Evolutionary conservation across 2,329 filamentous ascomycete genomes (phyloP).

Genomic region (Monilinia fructicola): DNA sequence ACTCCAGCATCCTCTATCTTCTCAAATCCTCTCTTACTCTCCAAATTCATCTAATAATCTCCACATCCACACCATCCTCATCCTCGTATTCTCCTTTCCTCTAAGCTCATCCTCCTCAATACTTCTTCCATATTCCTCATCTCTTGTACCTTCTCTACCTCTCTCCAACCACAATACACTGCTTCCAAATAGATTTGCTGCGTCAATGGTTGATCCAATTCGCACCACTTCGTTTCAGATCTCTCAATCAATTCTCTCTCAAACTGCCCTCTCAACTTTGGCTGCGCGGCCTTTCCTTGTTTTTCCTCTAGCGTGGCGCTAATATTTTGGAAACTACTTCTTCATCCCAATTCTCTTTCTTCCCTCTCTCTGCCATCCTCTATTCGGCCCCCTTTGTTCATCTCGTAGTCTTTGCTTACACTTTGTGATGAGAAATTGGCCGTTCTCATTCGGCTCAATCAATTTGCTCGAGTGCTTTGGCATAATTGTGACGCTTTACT

Average conservation of each 20-base stretch:
- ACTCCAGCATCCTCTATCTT: constrained; percentile 84
- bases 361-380: constrained; percentile 81
- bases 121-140: constrained; percentile 87
- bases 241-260: constrained; percentile 92
- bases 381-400: constrained; percentile 84
- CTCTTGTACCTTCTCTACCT: constrained; percentile 76
- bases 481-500: constrained; percentile 91
- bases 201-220: constrained; percentile 94
- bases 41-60: constrained; percentile 93
- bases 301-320: constrained; percentile 78
- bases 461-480: constrained; percentile 82
- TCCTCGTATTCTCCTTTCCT: constrained; percentile 61
- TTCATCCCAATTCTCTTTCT: constrained; percentile 86
- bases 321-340: constrained; percentile 77
- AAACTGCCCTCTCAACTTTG: constrained; percentile 90
- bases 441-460: constrained; percentile 91
- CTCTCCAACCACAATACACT: constrained; percentile 91
- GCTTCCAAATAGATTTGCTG: constrained; percentile 94
- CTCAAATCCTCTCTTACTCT: constrained; percentile 74
- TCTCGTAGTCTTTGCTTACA: constrained; percentile 90
- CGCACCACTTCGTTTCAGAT: constrained; percentile 81
- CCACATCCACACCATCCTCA: constrained; percentile 69
- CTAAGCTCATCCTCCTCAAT: constrained; percentile 76
- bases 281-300: constrained; percentile 78
- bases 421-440: constrained; percentile 89